Evolutionary conservation across 2,329 filamentous ascomycete genomes (phyloP).

Genomic region (Elsinoe arachidis): DNA sequence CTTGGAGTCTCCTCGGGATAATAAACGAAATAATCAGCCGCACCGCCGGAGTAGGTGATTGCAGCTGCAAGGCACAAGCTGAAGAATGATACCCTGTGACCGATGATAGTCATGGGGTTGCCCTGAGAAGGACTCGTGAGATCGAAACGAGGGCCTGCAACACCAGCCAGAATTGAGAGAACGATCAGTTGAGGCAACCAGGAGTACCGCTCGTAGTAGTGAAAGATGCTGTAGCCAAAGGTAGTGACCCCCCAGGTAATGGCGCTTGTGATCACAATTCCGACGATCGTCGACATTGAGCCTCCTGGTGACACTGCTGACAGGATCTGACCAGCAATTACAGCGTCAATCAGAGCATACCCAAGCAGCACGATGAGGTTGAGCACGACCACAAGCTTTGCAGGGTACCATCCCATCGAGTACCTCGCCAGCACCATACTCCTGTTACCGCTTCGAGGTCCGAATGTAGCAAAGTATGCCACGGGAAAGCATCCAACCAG

Average conservation of each 20-base stretch:
- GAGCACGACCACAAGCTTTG: slow-evolving; percentile 53
- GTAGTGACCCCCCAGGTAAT: slow-evolving; percentile 57
- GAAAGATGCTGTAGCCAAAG: slow-evolving; percentile 60
- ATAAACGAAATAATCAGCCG: slow-evolving; percentile 62
- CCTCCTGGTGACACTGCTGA: slow-evolving; percentile 53
- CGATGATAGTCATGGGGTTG: slow-evolving; percentile 44
- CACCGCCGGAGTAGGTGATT: slow-evolving; percentile 54
- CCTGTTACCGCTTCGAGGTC: slow-evolving; percentile 51
- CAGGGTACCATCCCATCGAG: slow-evolving; percentile 57
- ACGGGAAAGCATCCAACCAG: slow-evolving; percentile 47
- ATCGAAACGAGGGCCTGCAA: slow-evolving; percentile 53
- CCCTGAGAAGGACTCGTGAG: slow-evolving; percentile 42
- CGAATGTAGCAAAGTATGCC: slow-evolving; percentile 55
- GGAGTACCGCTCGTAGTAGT: slow-evolving; percentile 59
- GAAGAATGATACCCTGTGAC: slow-evolving; percentile 59
- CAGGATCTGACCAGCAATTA: slow-evolving; percentile 60
- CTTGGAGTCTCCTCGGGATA: slow-evolving; percentile 47
- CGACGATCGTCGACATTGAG: slow-evolving; percentile 55
- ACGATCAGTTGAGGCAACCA: slow-evolving; percentile 57
- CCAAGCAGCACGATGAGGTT: slow-evolving; percentile 54
- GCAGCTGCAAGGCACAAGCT: slow-evolving; percentile 57
- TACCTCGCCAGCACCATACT: slow-evolving; percentile 56
- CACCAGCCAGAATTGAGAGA: slow-evolving; percentile 53
- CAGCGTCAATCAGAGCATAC: slow-evolving; percentile 55
- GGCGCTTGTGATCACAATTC: slow-evolving; percentile 56